phyloP scores from a whole-genome alignment of 2,329 filamentous ascomycete genomes.

The Pestalotiopsis sp. region DNA sequence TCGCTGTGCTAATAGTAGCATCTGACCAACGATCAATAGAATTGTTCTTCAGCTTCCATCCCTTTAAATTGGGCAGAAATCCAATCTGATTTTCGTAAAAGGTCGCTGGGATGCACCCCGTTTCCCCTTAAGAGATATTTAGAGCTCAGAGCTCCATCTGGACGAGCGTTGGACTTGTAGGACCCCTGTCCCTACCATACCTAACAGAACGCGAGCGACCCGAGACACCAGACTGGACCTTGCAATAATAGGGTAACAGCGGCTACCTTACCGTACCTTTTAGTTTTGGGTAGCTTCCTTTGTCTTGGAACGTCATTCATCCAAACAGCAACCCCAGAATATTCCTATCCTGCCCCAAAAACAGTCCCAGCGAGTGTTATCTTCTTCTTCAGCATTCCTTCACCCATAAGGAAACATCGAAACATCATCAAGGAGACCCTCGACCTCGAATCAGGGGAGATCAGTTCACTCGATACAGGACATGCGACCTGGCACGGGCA shows the following conservation, averaged over 20 bases:
- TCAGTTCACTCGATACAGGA: background rate
- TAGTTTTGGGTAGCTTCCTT: background rate
- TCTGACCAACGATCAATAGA: background rate
- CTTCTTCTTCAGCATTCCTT: background rate
- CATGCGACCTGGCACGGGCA: background rate
- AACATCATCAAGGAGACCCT: background rate
- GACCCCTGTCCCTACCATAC: background rate
- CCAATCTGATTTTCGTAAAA: background rate
- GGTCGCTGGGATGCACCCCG: background rate
- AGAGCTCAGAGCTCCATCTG: background rate
- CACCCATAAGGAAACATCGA: background rate
- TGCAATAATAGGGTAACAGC: background rate
- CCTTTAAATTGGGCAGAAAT: background rate
- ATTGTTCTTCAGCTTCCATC: background rate
- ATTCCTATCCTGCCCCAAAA: background rate
- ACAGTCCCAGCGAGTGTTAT: background rate
- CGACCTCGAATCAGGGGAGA: background rate
- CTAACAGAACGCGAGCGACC: background rate
- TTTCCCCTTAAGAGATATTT: background rate
- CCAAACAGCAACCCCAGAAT: background rate
- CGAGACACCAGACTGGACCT: background rate
- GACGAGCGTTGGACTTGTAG: background rate
- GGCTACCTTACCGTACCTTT: background rate
- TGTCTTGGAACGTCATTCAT: constrained; percentile 7
- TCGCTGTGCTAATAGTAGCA: background rate